Conservation (phyloP, 768 basidiomycete species). For the Leccinum barrowsii region DNA sequence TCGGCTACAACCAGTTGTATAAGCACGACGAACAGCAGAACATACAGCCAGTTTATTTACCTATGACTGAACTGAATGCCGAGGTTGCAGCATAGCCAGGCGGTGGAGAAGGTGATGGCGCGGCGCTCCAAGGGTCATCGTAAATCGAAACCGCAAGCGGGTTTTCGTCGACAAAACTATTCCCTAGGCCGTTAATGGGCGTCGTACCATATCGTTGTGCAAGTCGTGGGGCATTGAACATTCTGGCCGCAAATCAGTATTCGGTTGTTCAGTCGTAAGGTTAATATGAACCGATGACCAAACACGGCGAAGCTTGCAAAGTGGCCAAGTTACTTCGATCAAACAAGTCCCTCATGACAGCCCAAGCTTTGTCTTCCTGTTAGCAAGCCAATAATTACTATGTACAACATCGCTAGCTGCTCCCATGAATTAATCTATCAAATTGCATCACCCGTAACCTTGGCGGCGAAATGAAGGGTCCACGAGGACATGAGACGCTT, state of each 20-base stretch:
- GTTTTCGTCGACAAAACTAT: constrained; percentile 74
- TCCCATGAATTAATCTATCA: constrained; percentile 18
- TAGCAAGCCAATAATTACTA: constrained; percentile 18
- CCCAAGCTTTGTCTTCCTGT: constrained; percentile 2
- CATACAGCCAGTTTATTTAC: constrained; percentile 40
- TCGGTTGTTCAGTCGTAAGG: constrained; percentile 11
- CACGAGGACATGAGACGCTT: constrained; percentile 82
- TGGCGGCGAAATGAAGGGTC: constrained; percentile 91
- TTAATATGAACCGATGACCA: constrained; percentile 4
- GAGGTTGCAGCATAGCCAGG: constrained; percentile 49
- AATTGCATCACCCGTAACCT: constrained; percentile 44
- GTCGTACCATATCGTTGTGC: constrained; percentile 62
- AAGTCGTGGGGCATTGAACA: constrained; percentile 85
- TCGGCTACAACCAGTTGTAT: constrained; percentile 47
- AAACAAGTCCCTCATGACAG: not conserved
- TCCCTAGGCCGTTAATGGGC: constrained; percentile 58
- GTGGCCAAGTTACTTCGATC: not conserved
- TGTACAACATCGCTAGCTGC: constrained; percentile 17
- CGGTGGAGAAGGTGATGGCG: constrained; percentile 69
- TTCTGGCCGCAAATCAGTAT: constrained; percentile 30
- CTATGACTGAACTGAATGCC: constrained; percentile 68
- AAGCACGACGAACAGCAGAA: not conserved
- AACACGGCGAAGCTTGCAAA: not conserved
- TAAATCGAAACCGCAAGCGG: constrained; percentile 71
- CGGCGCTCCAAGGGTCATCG: constrained; percentile 80